phyloP scores from a whole-genome alignment of 352 stramenopile genomes.

The Globisporangium cystogenes region DNA sequence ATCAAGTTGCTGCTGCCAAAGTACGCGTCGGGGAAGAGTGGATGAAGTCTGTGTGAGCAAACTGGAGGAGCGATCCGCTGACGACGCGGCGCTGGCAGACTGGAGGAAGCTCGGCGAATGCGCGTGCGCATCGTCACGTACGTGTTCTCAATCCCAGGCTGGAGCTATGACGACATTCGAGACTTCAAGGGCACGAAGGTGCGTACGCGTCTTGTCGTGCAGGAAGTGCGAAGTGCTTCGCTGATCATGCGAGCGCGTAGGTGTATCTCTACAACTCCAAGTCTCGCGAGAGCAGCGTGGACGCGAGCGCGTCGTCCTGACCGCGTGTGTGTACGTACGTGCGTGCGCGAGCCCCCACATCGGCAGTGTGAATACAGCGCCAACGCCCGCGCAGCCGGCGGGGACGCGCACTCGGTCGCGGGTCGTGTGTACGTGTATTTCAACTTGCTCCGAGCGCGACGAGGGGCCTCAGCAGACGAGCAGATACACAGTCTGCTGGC shows the following conservation, averaged over 20 bases:
- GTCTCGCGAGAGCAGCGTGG: background rate
- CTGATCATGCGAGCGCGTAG: conserved; percentile 11
- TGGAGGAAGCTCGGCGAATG: conserved; percentile 55
- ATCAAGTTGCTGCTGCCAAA: conserved; percentile 70
- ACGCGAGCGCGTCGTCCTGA: background rate
- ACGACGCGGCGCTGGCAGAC: conserved; percentile 16
- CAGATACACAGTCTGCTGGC: too few relatives aligned
- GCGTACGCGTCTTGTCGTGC: background rate
- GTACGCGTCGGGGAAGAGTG: conserved; percentile 15
- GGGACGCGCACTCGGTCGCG: background rate
- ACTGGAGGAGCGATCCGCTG: too few relatives aligned
- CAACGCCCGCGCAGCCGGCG: too few relatives aligned
- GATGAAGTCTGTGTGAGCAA: too few relatives aligned
- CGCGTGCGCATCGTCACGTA: conserved; percentile 77
- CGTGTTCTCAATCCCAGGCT: conserved; percentile 77
- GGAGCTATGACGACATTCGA: conserved; percentile 41
- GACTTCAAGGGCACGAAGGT: conserved; percentile 87
- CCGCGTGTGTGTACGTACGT: background rate
- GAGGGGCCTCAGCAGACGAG: background rate
- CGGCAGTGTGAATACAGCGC: too few relatives aligned
- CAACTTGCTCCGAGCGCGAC: background rate
- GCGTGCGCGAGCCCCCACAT: too few relatives aligned
- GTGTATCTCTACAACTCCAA: conserved; percentile 51
- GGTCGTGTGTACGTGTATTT: background rate
- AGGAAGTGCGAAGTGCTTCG: background rate